Percentiles rank a stretch among this genome's conserved stretches.
These are phyloP conservation scores for Flammula alnicola DNA, from an alignment of 1,284 basidiomycete species.

Conservation along the genomic window DNA sequence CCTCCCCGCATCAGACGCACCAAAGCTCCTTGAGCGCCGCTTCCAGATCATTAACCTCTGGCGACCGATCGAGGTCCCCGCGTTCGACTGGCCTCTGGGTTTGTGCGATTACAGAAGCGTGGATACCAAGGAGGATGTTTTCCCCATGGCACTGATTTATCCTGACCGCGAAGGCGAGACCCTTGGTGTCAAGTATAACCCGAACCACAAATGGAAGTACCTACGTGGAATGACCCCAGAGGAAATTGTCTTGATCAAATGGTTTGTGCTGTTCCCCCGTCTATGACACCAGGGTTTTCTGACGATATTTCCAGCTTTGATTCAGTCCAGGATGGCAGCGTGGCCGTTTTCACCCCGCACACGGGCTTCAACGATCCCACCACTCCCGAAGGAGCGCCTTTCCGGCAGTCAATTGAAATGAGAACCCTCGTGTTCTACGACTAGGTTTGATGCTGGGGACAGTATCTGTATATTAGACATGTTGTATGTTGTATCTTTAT, in stretches of 20 bases:
- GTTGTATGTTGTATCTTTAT: too few species aligned
- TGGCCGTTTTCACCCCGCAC: slow-evolving; percentile 61
- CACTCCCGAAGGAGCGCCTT: slow-evolving; percentile 53
- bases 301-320: slow-evolving; percentile 47
- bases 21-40: slow-evolving; percentile 51
- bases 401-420: slow-evolving; percentile 63
- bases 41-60: slow-evolving; percentile 79
- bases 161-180: slow-evolving; percentile 64
- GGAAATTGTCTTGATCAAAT: slow-evolving; percentile 70
- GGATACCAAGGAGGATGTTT: slow-evolving; percentile 49
- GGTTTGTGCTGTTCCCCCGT: slow-evolving; percentile 50
- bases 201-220: slow-evolving; percentile 69
- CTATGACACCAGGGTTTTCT: too few species aligned
- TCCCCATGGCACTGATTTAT: slow-evolving; percentile 55
- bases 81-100: slow-evolving; percentile 63
- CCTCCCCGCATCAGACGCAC: slow-evolving; percentile 48
- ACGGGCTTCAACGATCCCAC: slow-evolving; percentile 61
- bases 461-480: too few species aligned
- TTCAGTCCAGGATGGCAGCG: slow-evolving; percentile 53
- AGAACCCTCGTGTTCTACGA: slow-evolving; percentile 66
- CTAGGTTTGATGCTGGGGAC: too few species aligned
- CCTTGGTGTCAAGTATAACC: slow-evolving; percentile 54
- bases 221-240: slow-evolving; percentile 63
- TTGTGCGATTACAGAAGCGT: slow-evolving; percentile 66
- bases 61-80: slow-evolving; percentile 61